Base-by-base conservation (phyloP, 2,329 filamentous ascomycete genomes). In the Furcasterigmium sp. region DNA sequence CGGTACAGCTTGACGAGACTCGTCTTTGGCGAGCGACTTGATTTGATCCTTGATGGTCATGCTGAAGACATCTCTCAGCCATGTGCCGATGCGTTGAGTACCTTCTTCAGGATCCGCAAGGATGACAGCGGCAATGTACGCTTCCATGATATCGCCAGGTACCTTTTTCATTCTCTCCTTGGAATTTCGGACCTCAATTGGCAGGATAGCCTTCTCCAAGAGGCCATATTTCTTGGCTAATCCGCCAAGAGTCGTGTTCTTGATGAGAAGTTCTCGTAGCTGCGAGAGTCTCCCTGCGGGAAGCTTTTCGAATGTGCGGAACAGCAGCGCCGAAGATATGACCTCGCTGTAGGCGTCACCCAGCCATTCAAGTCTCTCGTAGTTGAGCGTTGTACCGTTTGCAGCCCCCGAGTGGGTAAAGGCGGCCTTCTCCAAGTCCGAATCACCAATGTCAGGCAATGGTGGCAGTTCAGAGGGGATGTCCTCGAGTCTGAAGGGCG, bases 311-410 rank as follows among this genome's bases (percentile, higher is more conserved):
- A 91, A 93, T 8, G 80, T 86, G 45, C 81, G 70, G 62, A 81
- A 87, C 46, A 97, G 85, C 41, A 94, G 73, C 15, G 80, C 76
- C 0, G 86, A 83, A 6, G 90, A 80, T 37, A 90, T 80, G 41
- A 90, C 66, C 56, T 94, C 86, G 41, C 95, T 70, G 54, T 91
- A 91, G 17, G 87, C 85, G 59, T 97, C 91, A 7, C 91, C 91
- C 8, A 95, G 73, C 67, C 91, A 90, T 63, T 97, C 91, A 7
- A 96, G 78, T 15, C 80, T 78, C 56, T 96, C 91, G 62, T 96
- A 96, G 55, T 71, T 76, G 41, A 69, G 59, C 8, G 36, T 69
- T 64, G 23, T 56, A 55, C 39, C 62, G 63, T 20, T 56, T 53
- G 4, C 54, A 55, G 42, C 57, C 2, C 78, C 80, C 2, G 73